Base-by-base conservation (phyloP, 805 yeast species). In the Wickerhamiella nectarea region DNA sequence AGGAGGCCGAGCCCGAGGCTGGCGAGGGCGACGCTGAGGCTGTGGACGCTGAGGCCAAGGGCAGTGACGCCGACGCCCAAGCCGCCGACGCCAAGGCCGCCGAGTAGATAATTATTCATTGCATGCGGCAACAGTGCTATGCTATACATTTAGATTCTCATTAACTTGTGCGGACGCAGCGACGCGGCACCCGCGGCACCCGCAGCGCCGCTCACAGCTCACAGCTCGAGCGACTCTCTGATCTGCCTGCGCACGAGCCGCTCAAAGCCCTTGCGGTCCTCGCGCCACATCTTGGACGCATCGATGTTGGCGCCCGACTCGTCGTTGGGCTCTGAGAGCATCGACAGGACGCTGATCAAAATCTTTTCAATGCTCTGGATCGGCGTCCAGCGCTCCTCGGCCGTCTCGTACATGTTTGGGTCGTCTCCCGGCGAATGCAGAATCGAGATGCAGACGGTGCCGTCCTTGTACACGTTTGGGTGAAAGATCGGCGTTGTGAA, bases 361-460 rank as follows among this genome's bases (percentile, higher is more conserved):
- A 91, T 91, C 71, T 91, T 91, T 64, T 91, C 98, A n/a, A 91
- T 87, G 58, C 94, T 82, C 61, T 91, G 98, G 24, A 91, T 87
- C 0, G 98, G 98, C 6, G 94, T 82, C 98, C 98, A 91, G 51
- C 98, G 69, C 64, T 91, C 98, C 53, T 87, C 93, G 0, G 97
- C 94, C 24, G 83, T 64, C 61, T 91, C 98, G 63, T 91, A 91
- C 71, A 80, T 86, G 60, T 86, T 75, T 17, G 98, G 97, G 61
- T 91, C 98, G 54, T 87, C 94, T 9, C 98, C 98, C 1, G 97
- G 95, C 1, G 95, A 77, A 59, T 91, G 98, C 51, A 91, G 68
- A 40, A 91, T 91, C 12, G 95, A 84, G 41, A 91, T 91, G 61
- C 98, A 91, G 3, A 91, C 98, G 19, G 84, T 84, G 2, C 98